Percentiles rank a stretch among this genome's conserved stretches.
Conservation (phyloP, 768 basidiomycete genomes). For the Pleurotus giganteus region DNA sequence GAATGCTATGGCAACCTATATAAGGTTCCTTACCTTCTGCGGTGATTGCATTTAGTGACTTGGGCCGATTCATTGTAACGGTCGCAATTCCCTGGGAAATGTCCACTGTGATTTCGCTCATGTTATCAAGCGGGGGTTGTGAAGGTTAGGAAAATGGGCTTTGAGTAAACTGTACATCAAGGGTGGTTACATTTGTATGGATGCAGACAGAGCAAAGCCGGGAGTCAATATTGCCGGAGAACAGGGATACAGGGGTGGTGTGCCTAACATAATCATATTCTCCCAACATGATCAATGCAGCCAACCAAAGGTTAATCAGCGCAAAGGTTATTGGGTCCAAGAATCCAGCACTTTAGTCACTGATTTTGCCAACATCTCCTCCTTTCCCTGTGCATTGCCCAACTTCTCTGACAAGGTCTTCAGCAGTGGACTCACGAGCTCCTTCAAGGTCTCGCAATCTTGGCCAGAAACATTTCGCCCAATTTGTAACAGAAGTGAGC, state of each 20-base stretch:
- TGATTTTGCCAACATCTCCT: conserved; percentile 40
- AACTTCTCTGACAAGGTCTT: conserved; percentile 42
- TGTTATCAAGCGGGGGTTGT: conserved; percentile 12
- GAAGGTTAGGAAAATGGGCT: not conserved
- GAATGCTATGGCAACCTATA: not conserved
- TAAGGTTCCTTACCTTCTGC: conserved; percentile 36
- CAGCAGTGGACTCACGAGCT: conserved; percentile 46
- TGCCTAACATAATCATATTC: not conserved
- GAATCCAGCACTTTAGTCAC: conserved; percentile 38
- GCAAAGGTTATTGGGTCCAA: conserved; percentile 31
- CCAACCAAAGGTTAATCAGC: too few relatives aligned
- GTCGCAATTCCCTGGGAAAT: conserved; percentile 62
- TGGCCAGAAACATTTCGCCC: conserved; percentile 50
- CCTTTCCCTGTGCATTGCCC: conserved; percentile 33
- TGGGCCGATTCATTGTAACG: conserved; percentile 63
- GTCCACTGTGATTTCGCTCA: conserved; percentile 46
- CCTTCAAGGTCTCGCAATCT: conserved; percentile 49
- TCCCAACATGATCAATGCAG: not conserved
- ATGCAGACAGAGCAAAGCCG: not conserved
- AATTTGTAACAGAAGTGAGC: conserved; percentile 67
- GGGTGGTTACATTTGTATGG: not conserved
- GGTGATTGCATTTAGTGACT: conserved; percentile 59
- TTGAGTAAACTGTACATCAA: too few relatives aligned
- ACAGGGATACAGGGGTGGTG: not conserved
- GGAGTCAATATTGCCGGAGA: conserved; percentile 1